phyloP scores from a whole-genome alignment of 2,329 filamentous ascomycete genomes.

The Didymella pinodella region DNA sequence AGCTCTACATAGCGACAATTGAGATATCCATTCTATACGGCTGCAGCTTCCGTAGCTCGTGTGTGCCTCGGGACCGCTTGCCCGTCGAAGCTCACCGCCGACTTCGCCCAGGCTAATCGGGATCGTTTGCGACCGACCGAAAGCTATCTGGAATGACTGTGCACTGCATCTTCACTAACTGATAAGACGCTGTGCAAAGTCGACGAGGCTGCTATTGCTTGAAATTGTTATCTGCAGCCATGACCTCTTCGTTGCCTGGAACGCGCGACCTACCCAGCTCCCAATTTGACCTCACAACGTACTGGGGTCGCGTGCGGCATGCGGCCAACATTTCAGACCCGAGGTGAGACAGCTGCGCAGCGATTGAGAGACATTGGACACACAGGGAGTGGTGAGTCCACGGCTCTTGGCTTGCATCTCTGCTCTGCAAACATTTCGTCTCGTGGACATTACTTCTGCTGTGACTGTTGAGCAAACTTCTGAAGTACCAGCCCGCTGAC shows the following conservation, averaged over 20 bases:
- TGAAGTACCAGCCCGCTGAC: conserved; percentile 25
- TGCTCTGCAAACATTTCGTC: not conserved
- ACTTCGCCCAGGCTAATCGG: conserved; percentile 9
- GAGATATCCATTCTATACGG: not conserved
- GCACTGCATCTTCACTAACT: conserved; percentile 2
- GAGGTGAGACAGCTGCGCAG: conserved; percentile 70
- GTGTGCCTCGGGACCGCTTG: conserved; percentile 10
- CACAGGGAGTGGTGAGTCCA: conserved; percentile 50
- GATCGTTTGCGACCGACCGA: conserved; percentile 1
- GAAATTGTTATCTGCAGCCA: conserved; percentile 37
- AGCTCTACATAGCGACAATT: conserved; percentile 2
- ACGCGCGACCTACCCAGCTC: conserved; percentile 86
- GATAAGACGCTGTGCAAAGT: conserved; percentile 4
- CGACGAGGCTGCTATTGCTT: conserved; percentile 7
- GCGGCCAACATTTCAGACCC: conserved; percentile 90
- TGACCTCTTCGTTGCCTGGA: conserved; percentile 70
- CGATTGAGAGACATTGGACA: conserved; percentile 5
- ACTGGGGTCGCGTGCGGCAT: conserved; percentile 94
- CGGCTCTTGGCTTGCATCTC: conserved; percentile 33
- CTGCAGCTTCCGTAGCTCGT: not conserved
- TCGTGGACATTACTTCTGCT: not conserved
- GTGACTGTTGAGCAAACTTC: conserved; percentile 5
- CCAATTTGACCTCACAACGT: conserved; percentile 89
- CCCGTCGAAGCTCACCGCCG: conserved; percentile 13
- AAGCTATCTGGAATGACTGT: not conserved